These are phyloP conservation scores for Metahyphopichia silvanorum DNA, from an alignment of 805 yeast genomes.

Conservation along the genomic window DNA sequence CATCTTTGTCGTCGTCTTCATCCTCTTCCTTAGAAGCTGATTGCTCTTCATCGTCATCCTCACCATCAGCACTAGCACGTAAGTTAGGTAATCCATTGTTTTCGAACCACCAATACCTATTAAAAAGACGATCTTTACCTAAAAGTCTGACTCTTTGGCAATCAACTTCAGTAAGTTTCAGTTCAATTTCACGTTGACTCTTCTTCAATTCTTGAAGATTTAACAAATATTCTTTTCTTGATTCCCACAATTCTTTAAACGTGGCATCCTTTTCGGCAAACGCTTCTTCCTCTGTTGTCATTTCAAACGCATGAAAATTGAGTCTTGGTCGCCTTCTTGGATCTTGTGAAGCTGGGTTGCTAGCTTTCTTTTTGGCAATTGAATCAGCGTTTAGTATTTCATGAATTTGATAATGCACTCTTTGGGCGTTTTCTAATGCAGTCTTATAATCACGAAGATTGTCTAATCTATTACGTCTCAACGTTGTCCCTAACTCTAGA, in stretches of 20 bases:
- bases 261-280: slow-evolving; percentile 39
- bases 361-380: slow-evolving; percentile 9
- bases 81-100: slow-evolving; percentile 70
- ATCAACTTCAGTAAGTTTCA: slow-evolving; percentile 63
- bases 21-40: slow-evolving; percentile 20
- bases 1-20: slow-evolving; percentile 44
- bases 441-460: slow-evolving; percentile 56
- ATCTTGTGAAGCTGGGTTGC: slow-evolving; percentile 3
- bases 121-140: slow-evolving; percentile 81
- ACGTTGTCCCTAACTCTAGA: slow-evolving; percentile 56
- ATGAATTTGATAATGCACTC: slow-evolving; percentile 18
- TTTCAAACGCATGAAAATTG: slow-evolving; percentile 32
- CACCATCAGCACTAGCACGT: slow-evolving; percentile 35
- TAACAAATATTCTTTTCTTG: slow-evolving; percentile 39
- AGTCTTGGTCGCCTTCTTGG: slow-evolving; percentile 20
- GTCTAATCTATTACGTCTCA: slow-evolving; percentile 69
- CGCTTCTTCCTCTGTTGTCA: slow-evolving; percentile 36
- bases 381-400: slow-evolving; percentile 9
- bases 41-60: slow-evolving; percentile 35
- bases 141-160: slow-evolving; percentile 71
- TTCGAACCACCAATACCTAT: slow-evolving; percentile 96
- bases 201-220: slow-evolving; percentile 45
- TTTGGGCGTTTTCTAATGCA: slow-evolving; percentile 49
- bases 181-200: slow-evolving; percentile 55
- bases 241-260: slow-evolving; percentile 41